These are phyloP conservation scores for Anthracocystis setariae DNA, from an alignment of 1,284 basidiomycete genomes.

Conservation along the genomic window DNA sequence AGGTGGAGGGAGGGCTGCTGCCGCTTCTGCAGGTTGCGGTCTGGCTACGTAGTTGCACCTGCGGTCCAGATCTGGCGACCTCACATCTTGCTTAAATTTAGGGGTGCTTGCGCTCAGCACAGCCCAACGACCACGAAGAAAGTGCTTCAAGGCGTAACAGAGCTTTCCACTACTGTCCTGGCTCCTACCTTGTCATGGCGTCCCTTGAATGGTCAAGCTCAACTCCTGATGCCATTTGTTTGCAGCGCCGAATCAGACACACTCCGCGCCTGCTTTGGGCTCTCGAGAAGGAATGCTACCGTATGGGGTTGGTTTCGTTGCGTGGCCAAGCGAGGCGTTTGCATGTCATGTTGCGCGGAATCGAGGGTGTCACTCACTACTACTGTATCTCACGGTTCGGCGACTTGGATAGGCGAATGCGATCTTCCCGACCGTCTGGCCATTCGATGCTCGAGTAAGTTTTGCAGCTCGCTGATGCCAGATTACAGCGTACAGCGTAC, in stretches of 20 bases:
- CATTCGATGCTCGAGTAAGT: constrained; percentile 2
- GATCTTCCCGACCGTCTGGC: not conserved
- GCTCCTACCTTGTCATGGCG: too few species aligned
- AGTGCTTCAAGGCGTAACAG: too few species aligned
- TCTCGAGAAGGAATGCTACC: not conserved
- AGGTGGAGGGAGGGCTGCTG: not conserved
- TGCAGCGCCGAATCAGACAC: too few species aligned
- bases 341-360: constrained; percentile 2
- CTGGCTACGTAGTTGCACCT: constrained; percentile 3
- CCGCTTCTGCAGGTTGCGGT: constrained; percentile 2
- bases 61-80: not conserved
- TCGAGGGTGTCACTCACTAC: not conserved
- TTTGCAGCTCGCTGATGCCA: not conserved
- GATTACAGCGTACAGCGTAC: too few species aligned
- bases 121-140: not conserved
- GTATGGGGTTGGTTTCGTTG: not conserved
- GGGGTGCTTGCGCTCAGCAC: not conserved
- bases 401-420: not conserved
- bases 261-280: too few species aligned
- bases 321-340: not conserved
- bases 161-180: too few species aligned
- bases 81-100: not conserved
- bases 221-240: too few species aligned
- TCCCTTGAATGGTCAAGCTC: too few species aligned
- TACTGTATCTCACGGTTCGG: not conserved